phyloP scores from a whole-genome alignment of 768 basidiomycete genomes.

The Kwoniella sp. region DNA sequence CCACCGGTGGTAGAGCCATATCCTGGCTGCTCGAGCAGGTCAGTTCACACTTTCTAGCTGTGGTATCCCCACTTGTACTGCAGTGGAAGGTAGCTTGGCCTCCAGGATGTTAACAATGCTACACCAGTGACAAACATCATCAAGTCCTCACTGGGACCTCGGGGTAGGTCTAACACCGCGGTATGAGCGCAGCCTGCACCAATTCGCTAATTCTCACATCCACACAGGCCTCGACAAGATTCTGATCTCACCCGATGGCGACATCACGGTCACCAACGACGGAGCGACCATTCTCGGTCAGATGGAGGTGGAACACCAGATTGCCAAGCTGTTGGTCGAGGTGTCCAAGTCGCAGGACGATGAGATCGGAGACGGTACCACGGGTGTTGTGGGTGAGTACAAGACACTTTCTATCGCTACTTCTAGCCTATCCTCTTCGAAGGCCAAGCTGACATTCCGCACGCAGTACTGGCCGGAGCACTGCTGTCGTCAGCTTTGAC shows the following conservation, averaged over 20 bases:
- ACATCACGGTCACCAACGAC: conserved; percentile 98
- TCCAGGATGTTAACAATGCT: too few species aligned
- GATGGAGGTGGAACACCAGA: conserved; percentile 99
- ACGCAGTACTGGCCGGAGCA: conserved; percentile 89
- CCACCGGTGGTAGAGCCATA: conserved; percentile 62
- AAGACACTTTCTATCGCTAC: not conserved
- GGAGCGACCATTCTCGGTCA: conserved; percentile 96
- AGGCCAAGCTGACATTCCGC: not conserved
- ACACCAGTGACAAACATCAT: conserved; percentile 85
- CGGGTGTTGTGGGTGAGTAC: conserved; percentile 90
- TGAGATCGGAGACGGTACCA: conserved; percentile 98
- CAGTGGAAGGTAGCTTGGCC: too few species aligned
- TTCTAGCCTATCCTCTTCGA: not conserved
- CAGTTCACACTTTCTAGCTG: conserved; percentile 11
- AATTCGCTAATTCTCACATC: not conserved
- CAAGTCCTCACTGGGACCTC: conserved; percentile 87
- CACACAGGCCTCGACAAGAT: conserved; percentile 62
- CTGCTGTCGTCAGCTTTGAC: conserved; percentile 89
- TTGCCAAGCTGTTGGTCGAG: conserved; percentile 87
- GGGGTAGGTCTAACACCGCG: conserved; percentile 58
- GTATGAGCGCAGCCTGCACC: not conserved
- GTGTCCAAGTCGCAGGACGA: conserved; percentile 96
- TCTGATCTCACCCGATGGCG: conserved; percentile 72
- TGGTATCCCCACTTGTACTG: too few species aligned
- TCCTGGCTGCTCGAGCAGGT: conserved; percentile 73